Percentiles rank a stretch among this genome's conserved stretches.
Conservation (phyloP, 352 stramenopile species). For the Phytophthora ohioensis region DNA sequence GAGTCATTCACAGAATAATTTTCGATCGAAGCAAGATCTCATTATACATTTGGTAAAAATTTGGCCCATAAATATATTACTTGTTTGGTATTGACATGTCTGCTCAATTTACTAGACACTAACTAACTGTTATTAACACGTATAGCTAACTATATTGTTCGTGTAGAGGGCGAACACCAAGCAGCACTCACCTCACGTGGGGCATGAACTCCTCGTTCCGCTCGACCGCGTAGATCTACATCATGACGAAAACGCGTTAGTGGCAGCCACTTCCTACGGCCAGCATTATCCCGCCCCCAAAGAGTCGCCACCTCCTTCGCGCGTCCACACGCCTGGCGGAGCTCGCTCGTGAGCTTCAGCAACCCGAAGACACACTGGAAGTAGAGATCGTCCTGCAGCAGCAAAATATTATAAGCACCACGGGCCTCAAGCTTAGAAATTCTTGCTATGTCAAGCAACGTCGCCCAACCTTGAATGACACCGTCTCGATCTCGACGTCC, state of each 20-base stretch:
- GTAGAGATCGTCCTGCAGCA: conserved; percentile 56
- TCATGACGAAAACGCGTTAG: not conserved
- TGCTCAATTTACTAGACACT: no score
- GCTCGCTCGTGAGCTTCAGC: conserved; percentile 47
- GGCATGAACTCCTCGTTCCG: conserved; percentile 64
- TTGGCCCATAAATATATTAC: no score
- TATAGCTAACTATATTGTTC: no score
- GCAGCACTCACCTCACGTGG: conserved; percentile 60
- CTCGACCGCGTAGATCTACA: conserved; percentile 50
- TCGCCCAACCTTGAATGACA: conserved; percentile 57
- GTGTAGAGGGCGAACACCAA: no score
- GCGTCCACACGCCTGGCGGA: conserved; percentile 41
- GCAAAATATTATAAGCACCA: not conserved
- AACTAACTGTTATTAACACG: no score
- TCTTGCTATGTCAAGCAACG: no score
- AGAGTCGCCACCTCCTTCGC: conserved; percentile 49
- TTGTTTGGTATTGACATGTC: no score
- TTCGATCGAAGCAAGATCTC: no score
- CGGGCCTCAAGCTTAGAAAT: no score
- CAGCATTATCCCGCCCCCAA: not conserved
- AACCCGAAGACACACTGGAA: conserved; percentile 78
- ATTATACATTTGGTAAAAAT: no score
- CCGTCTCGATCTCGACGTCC: conserved; percentile 44
- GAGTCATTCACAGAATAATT: no score
- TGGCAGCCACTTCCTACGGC: not conserved